phyloP scores from a whole-genome alignment of 768 basidiomycete species.

The Phaeotremella skinneri region DNA sequence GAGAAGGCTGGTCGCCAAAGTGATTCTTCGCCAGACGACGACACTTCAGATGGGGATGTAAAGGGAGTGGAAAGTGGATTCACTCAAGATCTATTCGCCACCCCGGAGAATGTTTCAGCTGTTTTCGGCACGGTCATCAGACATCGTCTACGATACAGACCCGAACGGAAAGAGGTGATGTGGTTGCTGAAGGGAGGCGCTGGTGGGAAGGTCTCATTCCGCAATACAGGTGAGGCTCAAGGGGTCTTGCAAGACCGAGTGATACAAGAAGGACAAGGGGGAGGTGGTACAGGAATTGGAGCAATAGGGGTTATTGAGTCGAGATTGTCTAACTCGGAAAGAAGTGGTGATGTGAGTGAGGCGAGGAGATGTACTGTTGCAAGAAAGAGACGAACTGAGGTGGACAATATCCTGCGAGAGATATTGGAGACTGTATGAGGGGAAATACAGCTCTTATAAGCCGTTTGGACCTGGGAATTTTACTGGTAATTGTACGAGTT shows the following conservation, averaged over 20 bases:
- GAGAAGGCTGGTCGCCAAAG: no score
- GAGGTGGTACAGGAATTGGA: no score
- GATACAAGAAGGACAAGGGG: background rate
- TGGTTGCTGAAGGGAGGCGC: conserved; percentile 37
- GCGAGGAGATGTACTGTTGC: background rate
- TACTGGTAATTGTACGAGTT: no score
- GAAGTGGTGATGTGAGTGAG: conserved; percentile 1
- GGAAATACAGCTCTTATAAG: background rate
- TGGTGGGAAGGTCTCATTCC: background rate
- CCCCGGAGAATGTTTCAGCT: conserved; percentile 25
- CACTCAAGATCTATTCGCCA: conserved; percentile 26
- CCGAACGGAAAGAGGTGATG: conserved; percentile 34
- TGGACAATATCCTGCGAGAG: conserved; percentile 25
- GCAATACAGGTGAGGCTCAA: no score
- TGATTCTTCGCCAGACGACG: no score
- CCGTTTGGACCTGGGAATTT: no score
- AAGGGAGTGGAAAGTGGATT: background rate
- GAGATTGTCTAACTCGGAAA: no score
- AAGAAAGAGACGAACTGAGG: conserved; percentile 10
- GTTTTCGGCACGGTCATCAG: conserved; percentile 19
- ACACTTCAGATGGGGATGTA: background rate
- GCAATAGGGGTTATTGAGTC: no score
- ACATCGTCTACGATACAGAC: conserved; percentile 29
- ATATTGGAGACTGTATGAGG: conserved; percentile 19
- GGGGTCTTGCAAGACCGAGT: no score